Conservation (phyloP, 1,139 yeast species). For the Saccharomyces pastorianus region DNA sequence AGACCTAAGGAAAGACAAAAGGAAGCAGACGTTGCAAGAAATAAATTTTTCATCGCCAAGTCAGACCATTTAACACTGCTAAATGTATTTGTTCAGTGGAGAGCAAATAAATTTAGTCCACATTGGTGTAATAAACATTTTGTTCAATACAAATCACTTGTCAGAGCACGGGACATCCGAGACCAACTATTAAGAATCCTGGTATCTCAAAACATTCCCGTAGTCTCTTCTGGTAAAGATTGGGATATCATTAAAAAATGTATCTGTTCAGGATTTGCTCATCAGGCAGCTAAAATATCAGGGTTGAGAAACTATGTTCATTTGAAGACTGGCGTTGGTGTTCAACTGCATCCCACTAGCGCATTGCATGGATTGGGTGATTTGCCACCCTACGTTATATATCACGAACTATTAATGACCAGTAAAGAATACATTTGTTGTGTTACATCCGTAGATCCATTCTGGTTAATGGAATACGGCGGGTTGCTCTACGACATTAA, state of each 20-base stretch:
- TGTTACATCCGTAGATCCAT: constrained; percentile 61
- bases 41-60: constrained; percentile 70
- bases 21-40: constrained; percentile 72
- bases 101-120: constrained; percentile 40
- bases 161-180: constrained; percentile 66
- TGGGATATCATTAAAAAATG: constrained; percentile 67
- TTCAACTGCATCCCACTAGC: constrained; percentile 82
- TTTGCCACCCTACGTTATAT: constrained; percentile 63
- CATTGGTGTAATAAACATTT: constrained; percentile 73
- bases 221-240: constrained; percentile 48
- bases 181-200: constrained; percentile 58
- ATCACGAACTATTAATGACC: constrained; percentile 61
- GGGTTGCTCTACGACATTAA: constrained; percentile 52
- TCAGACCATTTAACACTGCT: constrained; percentile 83
- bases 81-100: constrained; percentile 78
- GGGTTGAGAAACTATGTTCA: constrained; percentile 66
- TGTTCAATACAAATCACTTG: constrained; percentile 58
- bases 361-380: constrained; percentile 69
- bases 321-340: constrained; percentile 63
- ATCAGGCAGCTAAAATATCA: constrained; percentile 71
- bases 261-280: constrained; percentile 70
- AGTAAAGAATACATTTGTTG: constrained; percentile 60
- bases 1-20: constrained; percentile 72
- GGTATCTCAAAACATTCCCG: constrained; percentile 38
- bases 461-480: constrained; percentile 69